Evolutionary conservation across 2,329 filamentous ascomycete genomes (phyloP), one percentile per base, ranked within the genome.

Genomic region (Rhytidhysteron rufulum): DNA sequence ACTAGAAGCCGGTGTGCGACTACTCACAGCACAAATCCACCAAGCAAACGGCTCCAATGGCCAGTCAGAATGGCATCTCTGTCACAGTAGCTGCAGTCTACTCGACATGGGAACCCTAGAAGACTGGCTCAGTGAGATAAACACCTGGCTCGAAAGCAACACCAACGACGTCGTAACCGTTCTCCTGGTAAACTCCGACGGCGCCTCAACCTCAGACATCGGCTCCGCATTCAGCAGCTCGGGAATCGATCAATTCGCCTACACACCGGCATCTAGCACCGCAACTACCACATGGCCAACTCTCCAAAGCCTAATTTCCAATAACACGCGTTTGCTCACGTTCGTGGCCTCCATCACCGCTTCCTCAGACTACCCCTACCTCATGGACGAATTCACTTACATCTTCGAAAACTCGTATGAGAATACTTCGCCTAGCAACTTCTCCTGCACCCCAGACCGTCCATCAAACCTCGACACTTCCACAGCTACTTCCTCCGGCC

Each of bases 131-230:
- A 55, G 58, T 3, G 66, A 73, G 15, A 79, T 90, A 60, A 82
- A 79, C 55, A 62, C 57, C 11, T 90, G 86, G 86, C 74, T 90
- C 69, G 78, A 82, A 55, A 60, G 59, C 13, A 81, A 90, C 63
- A 73, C 80, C 4, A 81, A 84, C 67, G 86, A 90, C 18, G 85
- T 90, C 15, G 80, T 90, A 17, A 90, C 86, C 4, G 59, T 90
- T 11, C 65, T 90, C 18, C 70, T 88, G 31, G 85, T 88, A 53
- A 88, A 88, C 69, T 78, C 79, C 3, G 82, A 85, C 62, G 66
- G 74, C 34, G 75, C 77, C 17, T 61, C 71, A 1, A 74, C 78
- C 5, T 60, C 73, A 0, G 71, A 77, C 4, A 77, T 87, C 41
- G 66, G 78, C 39, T 55, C 69, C 5, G 75, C 60, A 6, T 67